Evolutionary conservation across 192 early-diverging fungal species (phyloP), one percentile per base, ranked within the genome.

Genomic region (Obelidium mucronatum): DNA sequence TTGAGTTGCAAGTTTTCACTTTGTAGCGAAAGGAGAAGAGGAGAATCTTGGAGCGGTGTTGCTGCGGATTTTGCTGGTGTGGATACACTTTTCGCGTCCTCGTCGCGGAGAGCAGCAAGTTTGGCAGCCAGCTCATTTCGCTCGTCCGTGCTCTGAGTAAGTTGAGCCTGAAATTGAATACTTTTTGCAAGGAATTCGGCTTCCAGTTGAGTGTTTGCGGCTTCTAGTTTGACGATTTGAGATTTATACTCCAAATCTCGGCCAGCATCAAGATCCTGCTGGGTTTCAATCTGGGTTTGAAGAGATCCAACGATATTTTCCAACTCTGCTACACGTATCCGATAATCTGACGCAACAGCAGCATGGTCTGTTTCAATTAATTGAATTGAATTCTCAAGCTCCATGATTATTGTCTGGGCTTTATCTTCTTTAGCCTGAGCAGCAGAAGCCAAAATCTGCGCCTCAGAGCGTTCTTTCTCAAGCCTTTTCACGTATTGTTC

Each of bases 1-100:
- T 24, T 39, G 28, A 74, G 72, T 44, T 74, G 36, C 26, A 19
- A 3, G 53, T 71, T 71, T 71, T 56, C 53, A 2, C 53, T 28
- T 62, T 62, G n/a, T 28, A 74, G 58, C 6, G 33, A 40, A 5
- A 5, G 13, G 26, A 62, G 26, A 33, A 34, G 8, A 6, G 24
- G 30, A 5, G 55, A 34, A 22, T n/a, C 40, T n/a, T n/a, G n/a
- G 13, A 31, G 17, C 19, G 51, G 44, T 8, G 40, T 59, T 19
- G 54, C 19, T 8, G 51, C 11, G 42, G 40, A 28, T 11, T 40
- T 39, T 42, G 58, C 58, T 60, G 33, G 58, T 30, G 58, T 30
- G 24, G 22, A 11, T n/a, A 52, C 51, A n/a, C n/a, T 52, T n/a
- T 52, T 13, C 13, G n/a, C n/a, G 13, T 52, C 51, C 13, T n/a